Conservation (phyloP, 306 rosid genomes). For the Begonia masoniana region DNA sequence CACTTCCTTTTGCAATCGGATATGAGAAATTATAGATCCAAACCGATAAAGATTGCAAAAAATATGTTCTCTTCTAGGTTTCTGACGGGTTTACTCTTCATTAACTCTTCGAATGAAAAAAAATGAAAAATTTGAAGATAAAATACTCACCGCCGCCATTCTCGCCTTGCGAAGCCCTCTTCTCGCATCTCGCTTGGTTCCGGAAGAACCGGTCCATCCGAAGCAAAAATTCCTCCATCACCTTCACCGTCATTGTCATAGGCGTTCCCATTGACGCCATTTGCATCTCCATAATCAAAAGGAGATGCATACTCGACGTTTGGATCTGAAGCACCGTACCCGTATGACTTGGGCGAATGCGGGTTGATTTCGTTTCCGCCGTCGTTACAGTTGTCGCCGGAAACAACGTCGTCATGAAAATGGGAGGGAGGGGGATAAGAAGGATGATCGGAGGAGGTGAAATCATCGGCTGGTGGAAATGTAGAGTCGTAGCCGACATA, state of each 20-base stretch:
- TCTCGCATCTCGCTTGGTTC: slow-evolving; percentile 57
- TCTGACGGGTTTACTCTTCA: too few relatives aligned
- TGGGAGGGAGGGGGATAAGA: slow-evolving; percentile 15
- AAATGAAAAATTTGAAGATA: too few relatives aligned
- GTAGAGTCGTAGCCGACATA: slow-evolving; percentile 18
- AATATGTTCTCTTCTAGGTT: too few relatives aligned
- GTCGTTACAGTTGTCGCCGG: slow-evolving; percentile 5
- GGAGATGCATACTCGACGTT: slow-evolving; percentile 40
- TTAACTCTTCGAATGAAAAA: too few relatives aligned
- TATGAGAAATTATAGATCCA: too few relatives aligned
- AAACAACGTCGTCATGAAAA: slow-evolving; percentile 11
- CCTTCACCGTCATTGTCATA: slow-evolving; percentile 4
- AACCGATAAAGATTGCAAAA: too few relatives aligned
- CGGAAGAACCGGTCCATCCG: slow-evolving; percentile 54
- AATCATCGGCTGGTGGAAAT: slow-evolving; percentile 15
- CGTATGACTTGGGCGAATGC: slow-evolving; percentile 25
- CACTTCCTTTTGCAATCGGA: too few relatives aligned
- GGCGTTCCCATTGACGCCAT: slow-evolving; percentile 5
- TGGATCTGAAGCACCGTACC: slow-evolving; percentile 31
- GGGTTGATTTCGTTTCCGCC: slow-evolving; percentile 4
- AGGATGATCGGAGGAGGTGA: slow-evolving; percentile 11
- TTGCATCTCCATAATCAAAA: slow-evolving; percentile 24
- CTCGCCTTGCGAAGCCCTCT: slow-evolving; percentile 68
- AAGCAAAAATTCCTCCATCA: slow-evolving; percentile 22
- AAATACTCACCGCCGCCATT: slow-evolving; percentile 70